Evolutionary conservation across 2,329 filamentous ascomycete species (phyloP), one percentile per base, ranked within the genome.

Genomic region (Colletotrichum tropicale): DNA sequence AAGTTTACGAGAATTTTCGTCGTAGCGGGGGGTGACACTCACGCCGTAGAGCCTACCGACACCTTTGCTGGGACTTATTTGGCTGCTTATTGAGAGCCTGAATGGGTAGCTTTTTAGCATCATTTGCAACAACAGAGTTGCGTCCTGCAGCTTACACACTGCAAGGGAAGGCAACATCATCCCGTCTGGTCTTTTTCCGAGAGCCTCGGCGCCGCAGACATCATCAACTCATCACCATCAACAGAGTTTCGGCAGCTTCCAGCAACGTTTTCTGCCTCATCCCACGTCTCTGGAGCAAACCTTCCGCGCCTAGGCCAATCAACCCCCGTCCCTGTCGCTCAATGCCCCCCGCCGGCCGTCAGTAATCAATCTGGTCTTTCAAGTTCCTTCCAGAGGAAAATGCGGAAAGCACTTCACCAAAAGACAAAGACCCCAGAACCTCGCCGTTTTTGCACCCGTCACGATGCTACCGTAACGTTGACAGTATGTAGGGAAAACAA

Each of bases 161-260:
- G 56, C 30, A n/a, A 8, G 12, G 10, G 28, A 62, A 21, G 18
- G 28, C 30, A 30, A 34, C 28, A n/a, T 43, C 34, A 16, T n/a
- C 16, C 36, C 61, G 21, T 64, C 34, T 21, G 61, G n/a, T 64
- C 61, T 64, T 62, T n/a, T 30, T 62, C 56, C 28, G 18, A 16
- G 32, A 43, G 61, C 30, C 61, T 26, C 61, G 24, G 24, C 32
- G 36, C 24, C 24, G 24, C 58, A 32, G 58, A 26, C 32, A 24
- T 21, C 9, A 26, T 24, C 36, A 13, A 38, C 28, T 64, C 71
- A 13, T 28, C 21, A 30, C 36, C 56, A 73, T 75, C 38, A 28
- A 72, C 73, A 75, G 28, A 68, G 52, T 75, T 75, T 65, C 62
- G 73, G 64, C 62, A 68, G 73, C 69, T 73, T 68, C 69, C 73